Evolutionary conservation across 352 stramenopile species (phyloP), one percentile per base, ranked within the genome.

Genomic region (Phytophthora fragariae): DNA sequence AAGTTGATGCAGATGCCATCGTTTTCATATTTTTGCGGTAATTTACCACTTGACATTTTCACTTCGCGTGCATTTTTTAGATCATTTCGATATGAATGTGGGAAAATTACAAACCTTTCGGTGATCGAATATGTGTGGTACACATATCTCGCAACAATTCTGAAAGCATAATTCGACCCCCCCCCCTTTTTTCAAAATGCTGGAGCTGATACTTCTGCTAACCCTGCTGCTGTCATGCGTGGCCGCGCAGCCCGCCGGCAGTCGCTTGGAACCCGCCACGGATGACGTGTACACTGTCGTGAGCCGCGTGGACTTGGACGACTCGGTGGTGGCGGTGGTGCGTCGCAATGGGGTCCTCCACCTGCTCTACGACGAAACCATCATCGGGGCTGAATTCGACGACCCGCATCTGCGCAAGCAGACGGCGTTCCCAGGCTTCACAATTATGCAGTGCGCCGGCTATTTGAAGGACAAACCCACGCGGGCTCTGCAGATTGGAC

Each of bases 311-410:
- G 68, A 79, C n/a, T 83, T 85, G 57, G 76, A 72, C 17, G 76
- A 75, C 72, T 92, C 86, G 37, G 79, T 85, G 35, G 82, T 93
- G 29, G 83, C 79, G 14, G 80, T 90, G 17, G 86, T 89, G 69
- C 84, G 83, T 55, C 81, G 74, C 52, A 83, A 85, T 46, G 62
- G 67, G 12, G 75, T 91, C 57, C 69, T 92, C 19, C 85, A 85
- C 68, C 62, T 93, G 44, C 68, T 93, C n/a, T 91, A 92, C 65
- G 88, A 93, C 69, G 62, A 89, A 56, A 90, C 83, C 41, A 92
- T 93, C 68, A 95, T 95, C 61, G 86, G 88, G 27, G 86, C 83
- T 49, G 83, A 93, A 77, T 95, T 93, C 44, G 82, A 92, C 65
- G 81, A 93, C 59, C 75, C 81, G 35, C 75, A 83, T 17, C 41